phyloP scores from a whole-genome alignment of 2,329 filamentous ascomycete genomes.

The Epichloe elymi region DNA sequence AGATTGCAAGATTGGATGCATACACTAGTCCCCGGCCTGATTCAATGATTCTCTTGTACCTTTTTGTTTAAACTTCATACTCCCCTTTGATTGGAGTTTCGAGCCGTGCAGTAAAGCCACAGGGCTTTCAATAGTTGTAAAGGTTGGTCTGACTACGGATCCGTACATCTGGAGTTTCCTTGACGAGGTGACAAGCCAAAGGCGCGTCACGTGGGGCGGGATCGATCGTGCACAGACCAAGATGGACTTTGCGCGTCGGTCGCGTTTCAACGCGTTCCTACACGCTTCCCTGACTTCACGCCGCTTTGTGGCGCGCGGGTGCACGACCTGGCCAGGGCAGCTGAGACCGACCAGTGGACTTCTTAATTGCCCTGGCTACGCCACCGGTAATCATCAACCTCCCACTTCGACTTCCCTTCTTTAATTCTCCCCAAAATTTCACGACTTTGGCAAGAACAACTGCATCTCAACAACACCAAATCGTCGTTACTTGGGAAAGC shows the following conservation, averaged over 20 bases:
- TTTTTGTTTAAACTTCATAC: no score
- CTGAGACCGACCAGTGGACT: background rate
- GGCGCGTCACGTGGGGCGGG: constrained; percentile 4
- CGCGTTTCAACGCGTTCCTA: constrained; percentile 18
- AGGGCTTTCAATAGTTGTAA: no score
- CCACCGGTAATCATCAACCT: background rate
- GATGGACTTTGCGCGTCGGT: constrained; percentile 17
- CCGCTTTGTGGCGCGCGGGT: constrained; percentile 7
- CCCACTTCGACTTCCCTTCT: constrained; percentile 3
- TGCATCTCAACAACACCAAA: constrained; percentile 1
- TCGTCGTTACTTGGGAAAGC: constrained; percentile 8
- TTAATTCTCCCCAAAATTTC: background rate
- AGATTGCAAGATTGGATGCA: no score
- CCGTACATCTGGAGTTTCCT: background rate
- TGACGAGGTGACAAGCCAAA: background rate
- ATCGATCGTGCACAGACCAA: constrained; percentile 12
- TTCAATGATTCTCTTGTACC: no score
- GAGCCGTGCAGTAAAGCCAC: background rate
- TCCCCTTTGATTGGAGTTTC: no score
- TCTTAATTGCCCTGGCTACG: constrained; percentile 8
- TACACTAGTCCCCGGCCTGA: no score
- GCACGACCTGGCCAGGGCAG: constrained; percentile 1
- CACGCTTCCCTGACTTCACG: constrained; percentile 8
- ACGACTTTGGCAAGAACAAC: constrained; percentile 1
- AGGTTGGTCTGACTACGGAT: background rate